These are phyloP conservation scores for Abortiporus biennis DNA, from an alignment of 1,284 basidiomycete genomes.

Conservation along the genomic window DNA sequence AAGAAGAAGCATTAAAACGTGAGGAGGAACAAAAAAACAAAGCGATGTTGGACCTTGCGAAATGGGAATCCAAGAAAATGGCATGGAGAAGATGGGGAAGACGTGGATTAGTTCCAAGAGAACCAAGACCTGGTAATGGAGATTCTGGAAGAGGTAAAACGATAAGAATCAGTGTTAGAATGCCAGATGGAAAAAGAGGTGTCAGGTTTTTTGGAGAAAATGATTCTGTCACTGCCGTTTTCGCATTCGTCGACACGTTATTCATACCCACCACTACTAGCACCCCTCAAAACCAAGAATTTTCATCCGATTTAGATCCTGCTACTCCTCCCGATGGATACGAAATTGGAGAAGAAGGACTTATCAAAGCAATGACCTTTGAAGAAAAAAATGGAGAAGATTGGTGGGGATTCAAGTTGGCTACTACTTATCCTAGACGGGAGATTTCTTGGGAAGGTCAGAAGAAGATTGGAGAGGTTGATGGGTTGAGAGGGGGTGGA, in stretches of 20 bases:
- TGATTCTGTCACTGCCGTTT: constrained; percentile 56
- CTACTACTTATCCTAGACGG: constrained; percentile 62
- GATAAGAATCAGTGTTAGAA: constrained; percentile 59
- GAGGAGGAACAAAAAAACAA: constrained; percentile 24
- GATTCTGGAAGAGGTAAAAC: constrained; percentile 24
- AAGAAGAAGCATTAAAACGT: constrained; percentile 24
- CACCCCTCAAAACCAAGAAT: constrained; percentile 16
- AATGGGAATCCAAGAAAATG: constrained; percentile 29
- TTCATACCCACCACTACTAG: too few species aligned
- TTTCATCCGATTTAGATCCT: constrained; percentile 37
- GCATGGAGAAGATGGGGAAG: constrained; percentile 49
- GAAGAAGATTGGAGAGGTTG: constrained; percentile 42
- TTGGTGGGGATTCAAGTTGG: constrained; percentile 73
- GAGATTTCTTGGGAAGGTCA: constrained; percentile 49
- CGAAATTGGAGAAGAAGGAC: constrained; percentile 27
- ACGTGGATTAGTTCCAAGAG: constrained; percentile 29
- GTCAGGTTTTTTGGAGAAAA: constrained; percentile 50
- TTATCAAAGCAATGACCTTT: constrained; percentile 34
- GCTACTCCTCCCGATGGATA: constrained; percentile 29
- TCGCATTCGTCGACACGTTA: constrained; percentile 61
- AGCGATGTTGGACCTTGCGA: constrained; percentile 25
- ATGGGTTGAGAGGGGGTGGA: constrained; percentile 53
- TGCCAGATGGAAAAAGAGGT: constrained; percentile 59
- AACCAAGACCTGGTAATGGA: constrained; percentile 22
- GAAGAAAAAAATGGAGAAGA: constrained; percentile 26